A percentile compares a stretch with the other conserved stretches of the same genome.
These are phyloP conservation scores for Calendula officinalis DNA, from an alignment of 129 eudicot species.

Conservation along the genomic window DNA sequence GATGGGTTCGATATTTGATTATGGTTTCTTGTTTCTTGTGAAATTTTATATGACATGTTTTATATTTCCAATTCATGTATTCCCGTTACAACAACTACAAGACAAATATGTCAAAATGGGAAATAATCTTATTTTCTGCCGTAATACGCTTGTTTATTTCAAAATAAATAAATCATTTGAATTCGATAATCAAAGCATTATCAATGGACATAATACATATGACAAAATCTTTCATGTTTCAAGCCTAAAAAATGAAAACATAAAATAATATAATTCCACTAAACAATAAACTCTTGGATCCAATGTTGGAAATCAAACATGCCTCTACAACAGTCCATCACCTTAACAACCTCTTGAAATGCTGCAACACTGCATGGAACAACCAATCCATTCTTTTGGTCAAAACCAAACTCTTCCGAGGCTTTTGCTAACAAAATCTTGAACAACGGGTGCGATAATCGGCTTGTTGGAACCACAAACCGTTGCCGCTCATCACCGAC, in stretches of 20 bases:
- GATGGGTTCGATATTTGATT: too few species aligned
- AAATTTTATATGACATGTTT: too few species aligned
- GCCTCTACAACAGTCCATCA: constrained; percentile 56
- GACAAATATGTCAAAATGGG: too few species aligned
- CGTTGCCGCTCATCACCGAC: constrained; percentile 69
- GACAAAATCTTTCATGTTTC: not conserved
- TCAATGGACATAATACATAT: not conserved
- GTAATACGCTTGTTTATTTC: not conserved
- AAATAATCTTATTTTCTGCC: too few species aligned
- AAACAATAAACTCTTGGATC: constrained; percentile 52
- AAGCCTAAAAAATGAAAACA: not conserved
- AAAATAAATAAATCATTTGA: not conserved
- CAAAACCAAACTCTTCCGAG: constrained; percentile 50
- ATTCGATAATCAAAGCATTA: not conserved
- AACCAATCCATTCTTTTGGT: constrained; percentile 54
- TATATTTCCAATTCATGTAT: too few species aligned
- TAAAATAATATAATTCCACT: not conserved
- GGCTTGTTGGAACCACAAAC: constrained; percentile 67
- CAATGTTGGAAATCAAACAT: constrained; percentile 64
- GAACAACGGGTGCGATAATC: constrained; percentile 79
- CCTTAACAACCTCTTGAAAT: constrained; percentile 62
- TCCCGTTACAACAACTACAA: too few species aligned
- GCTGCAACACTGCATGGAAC: constrained; percentile 32
- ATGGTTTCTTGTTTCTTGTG: too few species aligned
- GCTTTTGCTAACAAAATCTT: constrained; percentile 83